Evolutionary conservation across 2,329 filamentous ascomycete genomes (phyloP).

Genomic region (Berkeleyomyces basicola): DNA sequence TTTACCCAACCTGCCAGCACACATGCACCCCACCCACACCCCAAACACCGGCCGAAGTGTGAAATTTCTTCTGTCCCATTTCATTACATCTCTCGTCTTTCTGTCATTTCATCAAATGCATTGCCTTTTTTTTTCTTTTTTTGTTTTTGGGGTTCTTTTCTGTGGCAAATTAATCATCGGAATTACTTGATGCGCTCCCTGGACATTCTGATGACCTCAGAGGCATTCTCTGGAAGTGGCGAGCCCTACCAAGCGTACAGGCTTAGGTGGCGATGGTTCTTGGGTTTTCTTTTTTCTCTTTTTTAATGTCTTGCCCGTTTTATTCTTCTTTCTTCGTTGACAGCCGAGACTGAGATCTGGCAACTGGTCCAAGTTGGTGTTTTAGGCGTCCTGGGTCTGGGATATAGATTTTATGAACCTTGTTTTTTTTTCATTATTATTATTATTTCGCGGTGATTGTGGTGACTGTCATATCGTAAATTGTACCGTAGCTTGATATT

Average conservation of each 20-base stretch:
- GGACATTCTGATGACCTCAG: too few species aligned
- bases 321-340: not conserved
- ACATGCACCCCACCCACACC: too few species aligned
- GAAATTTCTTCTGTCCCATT: not conserved
- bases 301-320: not conserved
- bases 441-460: not conserved
- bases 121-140: slow-evolving; percentile 2
- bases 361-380: not conserved
- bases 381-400: not conserved
- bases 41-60: too few species aligned
- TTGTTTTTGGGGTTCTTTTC: not conserved
- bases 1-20: too few species aligned
- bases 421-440: not conserved
- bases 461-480: not conserved
- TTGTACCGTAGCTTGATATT: not conserved
- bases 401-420: not conserved
- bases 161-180: not conserved
- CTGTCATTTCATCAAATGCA: not conserved
- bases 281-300: not conserved
- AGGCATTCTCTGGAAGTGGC: too few species aligned
- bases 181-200: too few species aligned
- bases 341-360: not conserved
- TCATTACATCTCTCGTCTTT: not conserved
- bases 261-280: too few species aligned
- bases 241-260: too few species aligned